phyloP scores from a whole-genome alignment of 139 green algal species.

The Coelastrella sp. region DNA sequence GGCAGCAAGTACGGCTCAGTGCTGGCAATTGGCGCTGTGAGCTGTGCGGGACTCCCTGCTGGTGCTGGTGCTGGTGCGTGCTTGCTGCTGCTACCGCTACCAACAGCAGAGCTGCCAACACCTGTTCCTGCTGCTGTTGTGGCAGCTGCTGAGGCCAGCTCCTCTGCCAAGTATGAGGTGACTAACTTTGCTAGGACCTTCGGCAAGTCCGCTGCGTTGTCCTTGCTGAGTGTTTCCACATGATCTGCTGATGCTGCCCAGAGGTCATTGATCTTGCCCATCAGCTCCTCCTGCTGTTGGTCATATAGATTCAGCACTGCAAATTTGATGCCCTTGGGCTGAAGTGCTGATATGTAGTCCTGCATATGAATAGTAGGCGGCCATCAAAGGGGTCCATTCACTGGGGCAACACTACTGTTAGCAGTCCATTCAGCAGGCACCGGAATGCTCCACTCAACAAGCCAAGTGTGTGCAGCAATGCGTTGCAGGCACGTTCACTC shows the following conservation, averaged over 20 bases:
- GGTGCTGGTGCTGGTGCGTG: background rate
- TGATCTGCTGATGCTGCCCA: conserved; percentile 36
- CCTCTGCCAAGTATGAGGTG: conserved; percentile 17
- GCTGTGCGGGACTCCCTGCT: background rate
- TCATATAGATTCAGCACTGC: conserved; percentile 63
- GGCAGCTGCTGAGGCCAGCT: conserved; percentile 5
- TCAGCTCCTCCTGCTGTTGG: conserved; percentile 46
- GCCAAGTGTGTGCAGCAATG: too few relatives aligned
- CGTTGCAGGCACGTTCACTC: too few relatives aligned
- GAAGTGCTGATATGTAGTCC: conserved; percentile 54
- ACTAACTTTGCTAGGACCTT: conserved; percentile 32
- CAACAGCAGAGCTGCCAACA: background rate
- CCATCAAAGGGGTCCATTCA: background rate
- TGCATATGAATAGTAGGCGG: background rate
- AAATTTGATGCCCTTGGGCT: conserved; percentile 52
- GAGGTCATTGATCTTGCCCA: conserved; percentile 50
- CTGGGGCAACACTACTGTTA: too few relatives aligned
- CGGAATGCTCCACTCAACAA: too few relatives aligned
- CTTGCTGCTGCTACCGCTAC: background rate
- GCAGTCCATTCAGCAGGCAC: too few relatives aligned
- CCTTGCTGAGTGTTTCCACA: conserved; percentile 45
- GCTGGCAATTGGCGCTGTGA: background rate
- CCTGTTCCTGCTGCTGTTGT: too few relatives aligned
- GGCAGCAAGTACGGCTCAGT: background rate
- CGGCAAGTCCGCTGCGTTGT: conserved; percentile 26